These are phyloP conservation scores for Hanseniaspora hatyaiensis DNA, from an alignment of 805 yeast species.

Conservation along the genomic window DNA sequence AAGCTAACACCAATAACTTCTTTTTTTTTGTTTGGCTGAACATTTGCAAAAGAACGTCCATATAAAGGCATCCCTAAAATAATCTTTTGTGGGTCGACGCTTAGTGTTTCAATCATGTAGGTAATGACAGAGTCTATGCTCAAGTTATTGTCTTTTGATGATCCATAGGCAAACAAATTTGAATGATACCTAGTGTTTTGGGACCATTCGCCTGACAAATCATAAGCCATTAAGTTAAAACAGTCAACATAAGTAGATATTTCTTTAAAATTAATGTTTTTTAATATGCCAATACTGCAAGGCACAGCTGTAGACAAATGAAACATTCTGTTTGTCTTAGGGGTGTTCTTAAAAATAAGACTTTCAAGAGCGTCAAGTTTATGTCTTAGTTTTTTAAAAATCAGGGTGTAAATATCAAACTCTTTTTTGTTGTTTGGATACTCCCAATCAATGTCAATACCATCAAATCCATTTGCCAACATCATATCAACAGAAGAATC, in stretches of 20 bases:
- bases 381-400: conserved; percentile 35
- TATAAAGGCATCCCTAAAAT: conserved; percentile 81
- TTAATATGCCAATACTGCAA: conserved; percentile 40
- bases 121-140: conserved; percentile 40
- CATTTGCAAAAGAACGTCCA: conserved; percentile 47
- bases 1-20: conserved; percentile 32
- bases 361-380: conserved; percentile 34
- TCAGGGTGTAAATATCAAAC: conserved; percentile 33
- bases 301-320: conserved; percentile 69
- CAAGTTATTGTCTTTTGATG: no score
- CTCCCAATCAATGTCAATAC: conserved; percentile 93
- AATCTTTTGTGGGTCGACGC: conserved; percentile 41
- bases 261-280: conserved; percentile 35
- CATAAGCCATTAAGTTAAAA: conserved; percentile 90
- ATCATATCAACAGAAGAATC: conserved; percentile 38
- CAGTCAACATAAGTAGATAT: conserved; percentile 50
- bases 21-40: conserved; percentile 27
- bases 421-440: conserved; percentile 48
- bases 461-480: conserved; percentile 59
- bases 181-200: conserved; percentile 52
- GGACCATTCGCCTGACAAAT: conserved; percentile 74
- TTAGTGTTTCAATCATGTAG: conserved; percentile 31
- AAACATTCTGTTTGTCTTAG: conserved; percentile 25
- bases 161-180: conserved; percentile 47
- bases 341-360: conserved; percentile 17